Evolutionary conservation across 2,329 filamentous ascomycete species (phyloP), one percentile per base, ranked within the genome.

Genomic region (Venturiaceae sp.): DNA sequence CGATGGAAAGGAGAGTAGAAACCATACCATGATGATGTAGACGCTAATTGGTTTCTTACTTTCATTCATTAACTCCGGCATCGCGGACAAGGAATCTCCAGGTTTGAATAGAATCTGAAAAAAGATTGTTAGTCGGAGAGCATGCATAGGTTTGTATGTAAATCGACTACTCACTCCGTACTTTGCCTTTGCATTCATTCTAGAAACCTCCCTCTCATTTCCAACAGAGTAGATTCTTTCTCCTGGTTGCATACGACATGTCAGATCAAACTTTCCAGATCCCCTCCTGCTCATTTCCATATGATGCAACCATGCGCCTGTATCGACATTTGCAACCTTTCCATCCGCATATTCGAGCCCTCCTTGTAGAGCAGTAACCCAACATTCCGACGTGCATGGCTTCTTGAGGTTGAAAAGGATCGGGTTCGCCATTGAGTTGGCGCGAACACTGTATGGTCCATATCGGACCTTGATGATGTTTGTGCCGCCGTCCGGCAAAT

Each of bases 61-160:
- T 23, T 56, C n/a, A 21, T 55, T 55, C 52, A 55, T 55, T 8
- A 55, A 26, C 28, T 55, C 52, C 13, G 21, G 11, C 14, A 55
- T 11, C 23, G 33, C 13, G 32, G 23, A 11, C 13, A 44, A 54
- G 32, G 33, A 21, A 3, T 56, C 54, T 13, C 7, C 3, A 4
- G 21, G 14, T 11, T 46, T 30, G 52, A 34, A 16, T 37, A 37
- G n/a, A 14, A 37, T 37, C 36, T 37, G n/a, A n/a, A n/a, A n/a
- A n/a, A n/a, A n/a, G 11, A 37, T 14, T 16, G 13, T 16, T 16
- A 37, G 5, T 37, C n/a, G n/a, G n/a, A n/a, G n/a, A n/a, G n/a
- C n/a, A n/a, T n/a, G n/a, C n/a, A 14, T 16, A 13, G 13, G 13
- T 37, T 37, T 13, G n/a, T 37, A 14, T 14, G 13, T 14, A 13